phyloP scores from a whole-genome alignment of 2,329 filamentous ascomycete species.

The Blastomyces silverae region DNA sequence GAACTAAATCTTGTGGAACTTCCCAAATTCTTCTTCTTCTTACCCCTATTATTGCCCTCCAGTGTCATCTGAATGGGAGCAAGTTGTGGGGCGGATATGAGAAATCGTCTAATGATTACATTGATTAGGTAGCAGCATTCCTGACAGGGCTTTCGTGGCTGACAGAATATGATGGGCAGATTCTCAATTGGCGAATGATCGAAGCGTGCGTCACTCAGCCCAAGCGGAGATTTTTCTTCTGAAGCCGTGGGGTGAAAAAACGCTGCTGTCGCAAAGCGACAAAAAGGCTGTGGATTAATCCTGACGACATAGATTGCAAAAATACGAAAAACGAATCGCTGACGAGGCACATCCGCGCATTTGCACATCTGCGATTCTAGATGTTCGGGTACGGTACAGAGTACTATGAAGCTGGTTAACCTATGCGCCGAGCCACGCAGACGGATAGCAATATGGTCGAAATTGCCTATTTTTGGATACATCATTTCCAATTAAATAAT shows the following conservation, averaged over 20 bases:
- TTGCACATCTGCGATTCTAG: background rate
- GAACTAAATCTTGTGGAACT: background rate
- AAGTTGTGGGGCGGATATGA: background rate
- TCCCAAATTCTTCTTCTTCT: background rate
- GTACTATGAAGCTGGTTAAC: background rate
- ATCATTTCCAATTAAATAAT: background rate
- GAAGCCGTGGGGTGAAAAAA: background rate
- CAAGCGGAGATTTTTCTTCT: background rate
- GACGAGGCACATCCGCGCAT: too few species aligned
- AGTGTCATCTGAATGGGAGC: background rate
- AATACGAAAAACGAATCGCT: background rate
- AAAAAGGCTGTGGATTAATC: too few species aligned
- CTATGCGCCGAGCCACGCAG: background rate
- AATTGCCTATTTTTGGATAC: background rate
- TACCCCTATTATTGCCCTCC: too few species aligned
- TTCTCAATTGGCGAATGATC: slow-evolving; percentile 1
- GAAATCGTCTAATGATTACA: background rate
- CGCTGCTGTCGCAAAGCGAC: too few species aligned
- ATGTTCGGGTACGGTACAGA: background rate
- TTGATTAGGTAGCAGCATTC: background rate
- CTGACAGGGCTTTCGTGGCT: background rate
- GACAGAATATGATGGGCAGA: background rate
- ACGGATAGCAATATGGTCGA: background rate
- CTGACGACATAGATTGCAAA: background rate
- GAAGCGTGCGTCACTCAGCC: background rate